Evolutionary conservation across 1,139 yeast genomes (phyloP), one percentile per base, ranked within the genome.

Genomic region (Geotrichum restrictum): DNA sequence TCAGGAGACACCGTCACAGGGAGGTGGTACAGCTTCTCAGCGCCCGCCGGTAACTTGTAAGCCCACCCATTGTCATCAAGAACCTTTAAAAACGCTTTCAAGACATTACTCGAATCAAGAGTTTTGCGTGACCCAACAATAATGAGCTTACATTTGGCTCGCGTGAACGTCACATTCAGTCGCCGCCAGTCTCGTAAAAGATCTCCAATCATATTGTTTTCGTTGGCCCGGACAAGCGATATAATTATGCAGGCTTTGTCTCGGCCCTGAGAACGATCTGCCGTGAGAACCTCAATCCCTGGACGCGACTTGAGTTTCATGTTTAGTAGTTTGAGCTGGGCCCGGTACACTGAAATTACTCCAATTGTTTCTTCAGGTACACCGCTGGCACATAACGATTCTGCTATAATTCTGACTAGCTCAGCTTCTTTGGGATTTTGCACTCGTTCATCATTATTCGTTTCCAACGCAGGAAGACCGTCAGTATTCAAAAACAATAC

Each of bases 191-290:
- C 98, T 57, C 79, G 81, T 39, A 93, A 71, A 51, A 93, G 73
- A 41, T 86, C 88, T 0, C 98, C 98, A 1, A 86, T 82, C 51
- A 74, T 76, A 13, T 76, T 74, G 14, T 78, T 78, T 1, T 74
- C 72, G 64, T 93, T 91, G 1, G 96, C 84, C 43, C 96, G 74
- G 3, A 91, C 98, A 59, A 93, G 71, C 0, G 98, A 89, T 3
- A 93, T 81, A 2, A 94, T 80, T 13, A 93, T 82, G 62, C 96
- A 84, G 51, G 88, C 94, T 66, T 89, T 91, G 67, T 93, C 99
- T 52, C 97, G 77, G 0, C 98, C 99, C 69, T 93, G 98, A 60
- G 86, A 93, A 59, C 88, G 93, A 68, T 93, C 99, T 0, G 97
- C 97, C 0, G 98, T 93, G 56, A 93, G 72, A 24, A 88, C 77